Evolutionary conservation across 371 early-diverging fungal genomes (phyloP).

Genomic region (Basidiobolus meristosporus): DNA sequence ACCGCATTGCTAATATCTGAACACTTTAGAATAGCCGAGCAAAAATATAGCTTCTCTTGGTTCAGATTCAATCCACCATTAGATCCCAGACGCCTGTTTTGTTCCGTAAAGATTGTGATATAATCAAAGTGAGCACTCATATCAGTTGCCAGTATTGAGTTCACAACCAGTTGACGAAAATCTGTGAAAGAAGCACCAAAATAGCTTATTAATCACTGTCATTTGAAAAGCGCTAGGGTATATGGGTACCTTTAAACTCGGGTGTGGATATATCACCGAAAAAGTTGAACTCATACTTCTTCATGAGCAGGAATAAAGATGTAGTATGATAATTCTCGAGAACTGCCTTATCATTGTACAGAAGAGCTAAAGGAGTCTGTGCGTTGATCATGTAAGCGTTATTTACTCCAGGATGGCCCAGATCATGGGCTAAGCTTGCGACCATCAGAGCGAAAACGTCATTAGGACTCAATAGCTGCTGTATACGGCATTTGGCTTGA

Average conservation of each 20-base stretch:
- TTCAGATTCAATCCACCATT: too few species aligned
- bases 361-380: slow-evolving; percentile 58
- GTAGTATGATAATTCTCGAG: slow-evolving; percentile 88
- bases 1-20: slow-evolving; percentile 65
- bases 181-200: slow-evolving; percentile 11
- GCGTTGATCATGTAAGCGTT: slow-evolving; percentile 62
- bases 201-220: background rate
- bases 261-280: slow-evolving; percentile 16
- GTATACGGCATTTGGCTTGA: slow-evolving; percentile 12
- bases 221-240: background rate
- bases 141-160: slow-evolving; percentile 65
- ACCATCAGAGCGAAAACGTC: slow-evolving; percentile 54
- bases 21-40: slow-evolving; percentile 57
- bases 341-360: slow-evolving; percentile 85
- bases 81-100: too few species aligned
- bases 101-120: too few species aligned
- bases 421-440: slow-evolving; percentile 67
- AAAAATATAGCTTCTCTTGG: too few species aligned
- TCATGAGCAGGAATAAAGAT: slow-evolving; percentile 64
- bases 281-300: slow-evolving; percentile 27
- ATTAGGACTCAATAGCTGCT: slow-evolving; percentile 29
- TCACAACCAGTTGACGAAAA: slow-evolving; percentile 46
- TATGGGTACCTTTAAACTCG: slow-evolving; percentile 13
- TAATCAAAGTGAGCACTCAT: slow-evolving; percentile 70
- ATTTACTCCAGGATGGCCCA: slow-evolving; percentile 75